Conservation (phyloP, 139 green algal genomes). For the Ettlia oleoabundans region DNA sequence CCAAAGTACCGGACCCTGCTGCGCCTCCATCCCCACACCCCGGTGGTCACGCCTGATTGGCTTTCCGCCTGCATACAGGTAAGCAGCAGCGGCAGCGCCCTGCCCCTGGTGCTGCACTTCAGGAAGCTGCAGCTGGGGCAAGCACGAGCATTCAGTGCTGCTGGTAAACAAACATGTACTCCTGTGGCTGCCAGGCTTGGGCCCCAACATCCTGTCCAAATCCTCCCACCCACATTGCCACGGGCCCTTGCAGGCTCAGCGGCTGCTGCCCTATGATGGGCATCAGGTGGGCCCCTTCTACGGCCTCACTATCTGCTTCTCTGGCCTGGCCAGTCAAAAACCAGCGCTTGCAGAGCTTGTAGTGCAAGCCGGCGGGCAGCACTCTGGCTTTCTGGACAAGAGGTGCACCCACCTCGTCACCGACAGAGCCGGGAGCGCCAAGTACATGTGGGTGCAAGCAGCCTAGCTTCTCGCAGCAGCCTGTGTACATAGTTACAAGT, state of each 20-base stretch:
- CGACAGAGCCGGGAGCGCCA: constrained; percentile 32
- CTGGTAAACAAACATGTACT: neutral
- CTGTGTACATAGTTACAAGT: no score
- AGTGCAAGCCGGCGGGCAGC: constrained; percentile 5
- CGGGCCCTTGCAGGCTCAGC: neutral
- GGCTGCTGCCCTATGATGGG: constrained; percentile 14
- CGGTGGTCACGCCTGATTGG: constrained; percentile 47
- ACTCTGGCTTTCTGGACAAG: constrained; percentile 36
- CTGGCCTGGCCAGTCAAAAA: constrained; percentile 36
- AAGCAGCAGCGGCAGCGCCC: neutral
- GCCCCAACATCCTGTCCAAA: neutral
- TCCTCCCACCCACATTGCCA: neutral
- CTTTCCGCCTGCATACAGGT: constrained; percentile 22
- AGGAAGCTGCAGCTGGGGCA: no score
- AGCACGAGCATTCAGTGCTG: no score
- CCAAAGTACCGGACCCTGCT: constrained; percentile 35
- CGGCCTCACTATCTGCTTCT: constrained; percentile 46
- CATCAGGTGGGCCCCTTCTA: constrained; percentile 25
- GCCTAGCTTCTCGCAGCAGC: no score
- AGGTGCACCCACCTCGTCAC: constrained; percentile 53
- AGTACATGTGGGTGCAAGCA: constrained; percentile 37
- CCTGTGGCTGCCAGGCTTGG: neutral
- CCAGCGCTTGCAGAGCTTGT: constrained; percentile 14
- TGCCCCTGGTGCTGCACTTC: no score
- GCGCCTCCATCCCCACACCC: constrained; percentile 5